Percentiles rank a stretch among this genome's conserved stretches.
Evolutionary conservation across 495 filamentous ascomycete genomes (phyloP).

Genomic region (Sordaria brevicollis): DNA sequence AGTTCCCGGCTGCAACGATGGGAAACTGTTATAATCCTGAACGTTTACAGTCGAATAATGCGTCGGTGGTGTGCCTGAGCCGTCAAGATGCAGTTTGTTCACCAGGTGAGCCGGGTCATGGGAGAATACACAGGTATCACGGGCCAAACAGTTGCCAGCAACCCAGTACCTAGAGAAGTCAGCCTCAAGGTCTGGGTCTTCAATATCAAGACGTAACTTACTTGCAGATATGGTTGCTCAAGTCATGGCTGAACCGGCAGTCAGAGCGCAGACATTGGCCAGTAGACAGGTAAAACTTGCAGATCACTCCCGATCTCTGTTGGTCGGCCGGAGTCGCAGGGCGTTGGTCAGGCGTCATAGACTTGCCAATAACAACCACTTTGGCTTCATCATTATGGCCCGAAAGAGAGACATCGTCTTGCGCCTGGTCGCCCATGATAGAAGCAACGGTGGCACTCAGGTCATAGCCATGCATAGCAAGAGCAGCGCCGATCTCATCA

Average conservation of each 20-base stretch:
- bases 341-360: constrained; percentile 62
- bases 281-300: constrained; percentile 89
- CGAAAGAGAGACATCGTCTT: constrained; percentile 28
- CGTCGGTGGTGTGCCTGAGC: constrained; percentile 49
- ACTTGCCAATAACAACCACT: constrained; percentile 78
- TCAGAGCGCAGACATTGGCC: constrained; percentile 90
- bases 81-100: constrained; percentile 54
- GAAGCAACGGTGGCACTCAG: constrained; percentile 78
- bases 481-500: constrained; percentile 83
- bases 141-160: constrained; percentile 91
- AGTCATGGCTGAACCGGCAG: constrained; percentile 93
- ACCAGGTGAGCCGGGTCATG: constrained; percentile 84
- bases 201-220: constrained; percentile 40
- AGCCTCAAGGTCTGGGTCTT: constrained; percentile 11
- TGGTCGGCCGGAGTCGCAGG: constrained; percentile 63
- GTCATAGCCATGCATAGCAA: constrained; percentile 87
- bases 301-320: constrained; percentile 73
- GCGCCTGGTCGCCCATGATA: constrained; percentile 57
- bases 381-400: constrained; percentile 36
- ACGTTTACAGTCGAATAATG: constrained; percentile 62
- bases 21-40: constrained; percentile 85
- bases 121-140: constrained; percentile 91
- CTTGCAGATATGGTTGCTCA: constrained; percentile 96
- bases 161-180: constrained; percentile 71
- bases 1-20: constrained; percentile 55